Base-by-base conservation (phyloP, 192 early-diverging fungal genomes). In the Lobulomyces angularis region DNA sequence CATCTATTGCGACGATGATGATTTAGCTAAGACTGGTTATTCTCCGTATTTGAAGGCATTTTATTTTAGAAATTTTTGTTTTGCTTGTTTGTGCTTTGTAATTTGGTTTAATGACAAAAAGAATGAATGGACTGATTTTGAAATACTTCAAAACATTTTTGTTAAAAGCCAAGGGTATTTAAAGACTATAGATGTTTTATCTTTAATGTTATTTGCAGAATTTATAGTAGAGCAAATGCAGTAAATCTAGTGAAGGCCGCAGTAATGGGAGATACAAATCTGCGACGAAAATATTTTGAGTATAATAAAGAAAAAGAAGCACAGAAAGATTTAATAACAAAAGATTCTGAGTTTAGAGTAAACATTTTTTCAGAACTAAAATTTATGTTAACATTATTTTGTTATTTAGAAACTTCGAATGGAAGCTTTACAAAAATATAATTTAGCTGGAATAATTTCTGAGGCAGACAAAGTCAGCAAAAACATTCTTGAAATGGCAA, bases 261-360 rank as follows among this genome's bases (percentile, higher is more conserved):
- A 7, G 40, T 48, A 41, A 36, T 60, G 16, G 24, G 22, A 1
- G 54, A 60, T 30, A 34, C 14, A 7, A 20, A 12, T 2, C 18
- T 60, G 40, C 25, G 58, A 17, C 27, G 30, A 0, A 58, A 40
- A 34, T 58, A 56, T 26, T 25, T 60, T 40, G 58, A 60, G 39
- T 28, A 50, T 24, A 45, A 58, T 40, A 50, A 45, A 31, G 37
- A 60, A 27, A 9, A 28, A 11, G 55, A 58, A 43, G 46, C 35
- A 3, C 32, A 25, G 5, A 44, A 50, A 18, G 58, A 55, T 7
- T 46, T 49, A 18, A 37, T 55, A 18, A 9, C 37, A 18, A 5
- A 32, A 8, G 58, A 60, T 41, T 3, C 28, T 3, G 54, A 58
- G 34, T 60, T 43, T 36, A 40, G 57, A 54, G 58, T 58, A 34